Percentiles rank a stretch among this genome's conserved stretches.
phyloP scores from a whole-genome alignment of 2,329 filamentous ascomycete species.

The Geosmithia morbida region DNA sequence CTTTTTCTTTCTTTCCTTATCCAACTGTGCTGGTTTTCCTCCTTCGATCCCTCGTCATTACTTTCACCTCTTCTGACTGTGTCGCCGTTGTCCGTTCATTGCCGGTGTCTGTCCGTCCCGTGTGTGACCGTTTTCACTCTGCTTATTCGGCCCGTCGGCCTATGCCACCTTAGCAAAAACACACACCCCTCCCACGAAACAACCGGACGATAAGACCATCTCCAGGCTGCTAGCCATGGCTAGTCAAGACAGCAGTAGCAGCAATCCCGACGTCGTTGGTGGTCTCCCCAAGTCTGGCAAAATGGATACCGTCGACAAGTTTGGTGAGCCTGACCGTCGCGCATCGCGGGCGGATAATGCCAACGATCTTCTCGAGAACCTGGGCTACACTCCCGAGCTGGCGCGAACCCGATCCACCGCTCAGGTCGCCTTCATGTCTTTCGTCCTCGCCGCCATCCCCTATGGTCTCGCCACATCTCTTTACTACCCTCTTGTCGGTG shows the following conservation, averaged over 20 bases:
- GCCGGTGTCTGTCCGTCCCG: neutral
- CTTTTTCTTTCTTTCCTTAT: neutral
- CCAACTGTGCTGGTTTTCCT: neutral
- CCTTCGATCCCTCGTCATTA: neutral
- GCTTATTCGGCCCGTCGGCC: neutral
- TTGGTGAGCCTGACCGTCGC: slow-evolving; percentile 4
- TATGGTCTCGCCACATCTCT: slow-evolving; percentile 60
- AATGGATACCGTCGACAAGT: neutral
- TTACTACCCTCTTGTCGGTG: slow-evolving; percentile 50
- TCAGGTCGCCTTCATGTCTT: slow-evolving; percentile 63
- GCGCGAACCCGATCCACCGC: slow-evolving; percentile 50
- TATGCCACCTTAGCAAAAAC: neutral
- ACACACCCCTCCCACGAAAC: neutral
- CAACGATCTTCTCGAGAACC: slow-evolving; percentile 45
- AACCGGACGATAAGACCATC: no score
- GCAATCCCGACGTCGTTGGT: neutral
- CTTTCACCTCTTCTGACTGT: neutral
- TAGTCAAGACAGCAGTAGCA: neutral
- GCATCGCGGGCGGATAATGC: neutral
- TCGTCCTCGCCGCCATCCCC: slow-evolving; percentile 60
- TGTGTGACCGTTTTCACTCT: neutral
- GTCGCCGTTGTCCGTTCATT: neutral
- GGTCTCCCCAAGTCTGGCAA: neutral
- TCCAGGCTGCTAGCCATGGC: neutral
- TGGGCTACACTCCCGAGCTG: slow-evolving; percentile 55